Evolutionary conservation across 2,329 filamentous ascomycete species (phyloP).

Genomic region (Clonostachys rhizophaga): DNA sequence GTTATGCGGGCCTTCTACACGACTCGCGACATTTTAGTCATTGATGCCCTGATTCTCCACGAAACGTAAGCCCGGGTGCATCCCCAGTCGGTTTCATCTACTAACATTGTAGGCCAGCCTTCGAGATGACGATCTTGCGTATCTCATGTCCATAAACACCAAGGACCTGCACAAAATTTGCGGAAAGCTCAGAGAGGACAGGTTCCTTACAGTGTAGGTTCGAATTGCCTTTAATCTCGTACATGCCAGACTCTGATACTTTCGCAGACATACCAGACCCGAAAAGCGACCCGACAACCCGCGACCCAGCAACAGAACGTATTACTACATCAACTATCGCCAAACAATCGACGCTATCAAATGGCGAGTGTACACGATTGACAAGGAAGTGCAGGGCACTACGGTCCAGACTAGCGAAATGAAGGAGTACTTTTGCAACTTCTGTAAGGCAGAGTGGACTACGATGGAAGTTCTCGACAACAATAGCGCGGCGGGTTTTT

Average conservation of each 20-base stretch:
- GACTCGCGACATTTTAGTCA: conserved; percentile 76
- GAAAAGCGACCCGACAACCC: conserved; percentile 79
- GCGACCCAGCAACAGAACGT: conserved; percentile 79
- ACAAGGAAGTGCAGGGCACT: conserved; percentile 81
- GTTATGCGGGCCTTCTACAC: conserved; percentile 84
- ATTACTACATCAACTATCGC: conserved; percentile 96
- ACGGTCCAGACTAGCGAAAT: conserved; percentile 77
- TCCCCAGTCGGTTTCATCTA: conserved; percentile 8
- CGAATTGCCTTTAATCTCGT: conserved; percentile 21
- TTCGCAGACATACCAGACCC: conserved; percentile 53
- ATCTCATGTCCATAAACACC: conserved; percentile 81
- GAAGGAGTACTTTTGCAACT: conserved; percentile 84
- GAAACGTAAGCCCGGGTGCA: conserved; percentile 53
- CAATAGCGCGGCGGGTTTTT: conserved; percentile 65
- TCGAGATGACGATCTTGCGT: conserved; percentile 82
- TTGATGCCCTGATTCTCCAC: conserved; percentile 84
- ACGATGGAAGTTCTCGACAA: conserved; percentile 84
- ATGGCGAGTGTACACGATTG: conserved; percentile 84
- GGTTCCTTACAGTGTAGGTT: conserved; percentile 75
- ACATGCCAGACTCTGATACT: neutral
- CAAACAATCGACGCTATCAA: conserved; percentile 95
- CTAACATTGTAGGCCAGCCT: conserved; percentile 58
- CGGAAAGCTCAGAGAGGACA: conserved; percentile 78
- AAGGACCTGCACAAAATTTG: conserved; percentile 91
- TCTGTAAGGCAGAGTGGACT: conserved; percentile 83